Conservation (phyloP, 805 yeast species). For the Metschnikowia baotianmanensis region DNA sequence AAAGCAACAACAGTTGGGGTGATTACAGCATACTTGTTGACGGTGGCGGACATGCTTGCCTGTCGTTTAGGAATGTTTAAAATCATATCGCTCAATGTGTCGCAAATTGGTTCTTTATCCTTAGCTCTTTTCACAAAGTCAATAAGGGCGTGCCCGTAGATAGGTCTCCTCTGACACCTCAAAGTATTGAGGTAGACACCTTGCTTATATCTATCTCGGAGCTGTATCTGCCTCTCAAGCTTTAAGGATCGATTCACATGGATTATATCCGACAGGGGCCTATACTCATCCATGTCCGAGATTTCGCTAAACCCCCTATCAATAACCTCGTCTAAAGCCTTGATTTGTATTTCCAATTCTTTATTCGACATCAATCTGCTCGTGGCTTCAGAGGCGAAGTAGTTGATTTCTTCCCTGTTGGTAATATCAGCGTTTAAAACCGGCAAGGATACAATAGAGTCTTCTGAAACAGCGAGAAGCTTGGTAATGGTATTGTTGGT, state of each 20-base stretch:
- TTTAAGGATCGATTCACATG: conserved; percentile 59
- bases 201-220: conserved; percentile 55
- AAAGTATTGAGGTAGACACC: conserved; percentile 59
- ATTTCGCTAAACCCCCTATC: conserved; percentile 19
- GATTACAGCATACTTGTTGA: conserved; percentile 78
- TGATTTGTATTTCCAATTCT: conserved; percentile 44
- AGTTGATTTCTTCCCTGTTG: conserved; percentile 41
- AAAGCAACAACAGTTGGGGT: conserved; percentile 84
- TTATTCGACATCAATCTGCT: conserved; percentile 46
- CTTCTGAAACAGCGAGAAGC: conserved; percentile 14
- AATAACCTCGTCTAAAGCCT: conserved; percentile 40
- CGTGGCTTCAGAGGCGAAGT: conserved; percentile 46
- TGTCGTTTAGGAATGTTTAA: conserved; percentile 28
- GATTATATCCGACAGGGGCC: conserved; percentile 38
- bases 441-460: conserved; percentile 42
- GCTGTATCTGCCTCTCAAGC: conserved; percentile 48
- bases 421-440: conserved; percentile 62
- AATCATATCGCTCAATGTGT: conserved; percentile 30
- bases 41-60: conserved; percentile 42
- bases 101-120: conserved; percentile 1
- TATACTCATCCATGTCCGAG: neutral
- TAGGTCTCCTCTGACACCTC: conserved; percentile 63
- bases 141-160: conserved; percentile 63
- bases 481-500: conserved; percentile 25
- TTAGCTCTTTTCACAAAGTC: conserved; percentile 15